Percentiles rank a stretch among this genome's conserved stretches.
phyloP scores from a whole-genome alignment of 2,329 filamentous ascomycete genomes.

The Clarireedia paspali region DNA sequence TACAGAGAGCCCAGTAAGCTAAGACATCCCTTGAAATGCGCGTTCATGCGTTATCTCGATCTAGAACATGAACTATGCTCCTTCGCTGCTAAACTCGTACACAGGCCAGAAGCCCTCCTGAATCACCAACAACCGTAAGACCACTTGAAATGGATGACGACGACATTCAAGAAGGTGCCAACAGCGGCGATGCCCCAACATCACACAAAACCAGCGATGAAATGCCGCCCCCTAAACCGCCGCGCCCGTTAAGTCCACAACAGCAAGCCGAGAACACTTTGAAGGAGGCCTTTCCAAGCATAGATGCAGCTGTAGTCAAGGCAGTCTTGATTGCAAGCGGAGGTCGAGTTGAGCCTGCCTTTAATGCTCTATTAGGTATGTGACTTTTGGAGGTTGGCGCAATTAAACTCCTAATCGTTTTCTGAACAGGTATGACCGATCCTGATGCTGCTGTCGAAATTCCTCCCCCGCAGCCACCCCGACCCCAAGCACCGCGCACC shows the following conservation, averaged over 20 bases:
- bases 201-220: slow-evolving; percentile 36
- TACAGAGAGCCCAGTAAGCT: slow-evolving; percentile 6
- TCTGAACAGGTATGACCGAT: slow-evolving; percentile 64
- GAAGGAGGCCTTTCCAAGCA: slow-evolving; percentile 85
- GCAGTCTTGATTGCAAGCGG: slow-evolving; percentile 81
- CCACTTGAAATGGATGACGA: slow-evolving; percentile 65
- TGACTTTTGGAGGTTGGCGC: not conserved
- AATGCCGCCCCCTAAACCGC: slow-evolving; percentile 65
- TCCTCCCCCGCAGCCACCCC: slow-evolving; percentile 68
- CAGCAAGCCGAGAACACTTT: slow-evolving; percentile 83
- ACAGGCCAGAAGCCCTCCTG: slow-evolving; percentile 29
- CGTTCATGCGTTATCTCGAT: slow-evolving; percentile 5
- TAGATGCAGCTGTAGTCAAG: slow-evolving; percentile 74
- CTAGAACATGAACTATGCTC: not conserved
- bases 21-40: not conserved
- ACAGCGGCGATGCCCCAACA: slow-evolving; percentile 38
- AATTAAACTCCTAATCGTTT: slow-evolving; percentile 6
- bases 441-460: slow-evolving; percentile 57
- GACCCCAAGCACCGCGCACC: slow-evolving; percentile 54
- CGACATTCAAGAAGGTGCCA: slow-evolving; percentile 53
- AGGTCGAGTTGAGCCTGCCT: slow-evolving; percentile 84
- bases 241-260: slow-evolving; percentile 70
- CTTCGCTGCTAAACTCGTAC: not conserved
- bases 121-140: slow-evolving; percentile 58
- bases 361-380: slow-evolving; percentile 84